phyloP scores from a whole-genome alignment of 2,329 filamentous ascomycete genomes.

The Colletotrichum sansevieriae region DNA sequence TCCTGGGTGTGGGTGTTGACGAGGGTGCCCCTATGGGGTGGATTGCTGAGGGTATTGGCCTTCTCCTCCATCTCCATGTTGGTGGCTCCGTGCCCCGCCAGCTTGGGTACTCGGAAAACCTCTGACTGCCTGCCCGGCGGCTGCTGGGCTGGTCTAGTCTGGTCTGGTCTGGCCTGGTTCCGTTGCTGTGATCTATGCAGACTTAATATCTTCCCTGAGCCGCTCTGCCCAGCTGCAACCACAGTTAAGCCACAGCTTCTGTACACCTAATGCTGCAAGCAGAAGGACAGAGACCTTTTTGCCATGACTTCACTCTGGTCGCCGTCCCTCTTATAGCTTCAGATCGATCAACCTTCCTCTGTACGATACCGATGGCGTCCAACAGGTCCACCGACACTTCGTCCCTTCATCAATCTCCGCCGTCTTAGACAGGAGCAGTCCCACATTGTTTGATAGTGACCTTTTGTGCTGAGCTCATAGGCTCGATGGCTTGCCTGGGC shows the following conservation, averaged over 20 bases:
- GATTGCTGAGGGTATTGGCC: slow-evolving; percentile 24
- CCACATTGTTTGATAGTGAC: slow-evolving; percentile 34
- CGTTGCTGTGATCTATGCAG: background rate
- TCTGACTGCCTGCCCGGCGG: slow-evolving; percentile 22
- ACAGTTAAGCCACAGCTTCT: background rate
- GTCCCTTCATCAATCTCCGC: slow-evolving; percentile 30
- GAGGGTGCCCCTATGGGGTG: slow-evolving; percentile 4
- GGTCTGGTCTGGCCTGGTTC: background rate
- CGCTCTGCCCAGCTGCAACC: slow-evolving; percentile 13
- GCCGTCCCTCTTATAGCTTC: background rate
- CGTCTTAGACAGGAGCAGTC: slow-evolving; percentile 38
- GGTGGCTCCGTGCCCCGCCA: slow-evolving; percentile 38
- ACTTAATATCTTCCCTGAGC: background rate
- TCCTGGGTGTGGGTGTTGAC: slow-evolving; percentile 30
- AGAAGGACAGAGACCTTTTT: background rate
- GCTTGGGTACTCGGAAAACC: slow-evolving; percentile 33
- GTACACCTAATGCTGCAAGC: background rate
- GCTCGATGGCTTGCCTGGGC: slow-evolving; percentile 14
- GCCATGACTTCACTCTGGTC: background rate
- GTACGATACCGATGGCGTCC: slow-evolving; percentile 1
- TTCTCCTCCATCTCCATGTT: slow-evolving; percentile 23
- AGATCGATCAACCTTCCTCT: background rate
- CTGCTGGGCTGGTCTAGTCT: background rate
- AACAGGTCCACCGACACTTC: slow-evolving; percentile 10
- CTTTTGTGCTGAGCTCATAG: slow-evolving; percentile 29